Percentiles rank a stretch among this genome's conserved stretches.
These are phyloP conservation scores for Rhynchosporium graminicola DNA, from an alignment of 2,329 filamentous ascomycete species.

Conservation along the genomic window DNA sequence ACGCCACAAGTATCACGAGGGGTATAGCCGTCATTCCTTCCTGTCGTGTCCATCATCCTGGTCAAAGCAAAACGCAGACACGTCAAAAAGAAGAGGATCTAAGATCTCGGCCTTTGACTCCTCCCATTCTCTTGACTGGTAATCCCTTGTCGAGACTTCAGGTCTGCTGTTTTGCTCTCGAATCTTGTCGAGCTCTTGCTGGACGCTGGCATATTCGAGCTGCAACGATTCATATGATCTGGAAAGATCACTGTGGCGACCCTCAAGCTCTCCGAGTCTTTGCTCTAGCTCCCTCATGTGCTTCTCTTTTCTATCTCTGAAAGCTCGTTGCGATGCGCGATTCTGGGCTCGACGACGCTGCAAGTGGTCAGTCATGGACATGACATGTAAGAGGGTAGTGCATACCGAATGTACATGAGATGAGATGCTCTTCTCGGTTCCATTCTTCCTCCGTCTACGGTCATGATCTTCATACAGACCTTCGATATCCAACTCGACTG, in stretches of 20 bases:
- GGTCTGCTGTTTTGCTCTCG: constrained; percentile 31
- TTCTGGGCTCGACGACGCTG: constrained; percentile 61
- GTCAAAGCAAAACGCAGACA: constrained; percentile 39
- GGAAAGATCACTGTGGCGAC: constrained; percentile 56
- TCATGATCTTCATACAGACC: constrained; percentile 41
- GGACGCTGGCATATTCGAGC: constrained; percentile 38
- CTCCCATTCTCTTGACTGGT: constrained; percentile 31
- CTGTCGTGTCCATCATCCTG: constrained; percentile 32
- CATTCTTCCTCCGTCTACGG: constrained; percentile 37
- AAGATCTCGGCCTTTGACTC: constrained; percentile 33
- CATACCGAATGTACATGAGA: constrained; percentile 41
- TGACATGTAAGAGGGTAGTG: background rate
- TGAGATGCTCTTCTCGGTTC: constrained; percentile 37
- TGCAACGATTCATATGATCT: constrained; percentile 55
- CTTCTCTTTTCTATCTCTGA: constrained; percentile 64
- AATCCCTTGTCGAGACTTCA: constrained; percentile 23
- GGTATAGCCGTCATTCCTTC: constrained; percentile 19
- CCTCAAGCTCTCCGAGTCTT: constrained; percentile 54
- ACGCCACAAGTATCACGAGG: constrained; percentile 16
- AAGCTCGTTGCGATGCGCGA: constrained; percentile 60
- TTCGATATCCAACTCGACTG: constrained; percentile 41
- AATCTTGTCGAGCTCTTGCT: constrained; percentile 37
- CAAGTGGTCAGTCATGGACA: constrained; percentile 15
- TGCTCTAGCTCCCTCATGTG: constrained; percentile 64
- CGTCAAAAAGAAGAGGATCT: constrained; percentile 39